Percentiles rank a stretch among this genome's conserved stretches.
Conservation (phyloP, 2,329 filamentous ascomycete genomes). For the Tolypocladium album region DNA sequence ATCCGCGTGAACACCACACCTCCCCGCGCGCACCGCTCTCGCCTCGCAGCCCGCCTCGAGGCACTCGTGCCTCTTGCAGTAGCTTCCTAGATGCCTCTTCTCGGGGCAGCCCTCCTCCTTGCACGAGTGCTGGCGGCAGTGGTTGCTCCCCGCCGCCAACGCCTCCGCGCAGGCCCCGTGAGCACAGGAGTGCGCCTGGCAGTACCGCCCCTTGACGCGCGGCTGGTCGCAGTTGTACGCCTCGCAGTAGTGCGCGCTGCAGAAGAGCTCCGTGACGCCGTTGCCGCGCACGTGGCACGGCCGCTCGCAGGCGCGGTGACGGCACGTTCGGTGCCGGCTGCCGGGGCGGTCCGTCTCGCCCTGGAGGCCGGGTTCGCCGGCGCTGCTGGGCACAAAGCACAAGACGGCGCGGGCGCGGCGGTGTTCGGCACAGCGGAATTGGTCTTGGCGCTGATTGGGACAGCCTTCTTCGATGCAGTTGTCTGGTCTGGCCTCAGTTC, state of each 20-base stretch:
- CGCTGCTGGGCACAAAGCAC: not conserved
- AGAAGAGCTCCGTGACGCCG: not conserved
- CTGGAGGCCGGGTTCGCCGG: not conserved
- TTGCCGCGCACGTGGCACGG: not conserved
- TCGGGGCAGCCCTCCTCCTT: not conserved
- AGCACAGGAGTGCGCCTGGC: not conserved
- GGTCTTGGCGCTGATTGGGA: not conserved
- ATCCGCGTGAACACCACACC: not conserved
- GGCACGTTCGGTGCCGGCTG: not conserved
- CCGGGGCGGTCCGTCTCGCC: not conserved
- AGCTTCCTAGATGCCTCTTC: not conserved
- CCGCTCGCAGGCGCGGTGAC: not conserved
- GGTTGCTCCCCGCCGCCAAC: not conserved
- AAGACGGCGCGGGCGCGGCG: not conserved
- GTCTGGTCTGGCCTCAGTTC: not conserved
- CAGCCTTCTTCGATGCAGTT: conserved; percentile 1
- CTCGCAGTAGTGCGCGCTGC: not conserved
- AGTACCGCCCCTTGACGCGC: not conserved
- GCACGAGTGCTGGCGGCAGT: not conserved
- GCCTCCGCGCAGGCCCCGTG: not conserved
- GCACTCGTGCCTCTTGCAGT: not conserved
- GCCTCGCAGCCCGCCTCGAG: not conserved
- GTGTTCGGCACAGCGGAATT: not conserved
- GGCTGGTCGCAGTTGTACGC: not conserved
- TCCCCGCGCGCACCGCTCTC: not conserved